Evolutionary conservation across 2,329 filamentous ascomycete genomes (phyloP).

Genomic region (Claviceps maximensis): DNA sequence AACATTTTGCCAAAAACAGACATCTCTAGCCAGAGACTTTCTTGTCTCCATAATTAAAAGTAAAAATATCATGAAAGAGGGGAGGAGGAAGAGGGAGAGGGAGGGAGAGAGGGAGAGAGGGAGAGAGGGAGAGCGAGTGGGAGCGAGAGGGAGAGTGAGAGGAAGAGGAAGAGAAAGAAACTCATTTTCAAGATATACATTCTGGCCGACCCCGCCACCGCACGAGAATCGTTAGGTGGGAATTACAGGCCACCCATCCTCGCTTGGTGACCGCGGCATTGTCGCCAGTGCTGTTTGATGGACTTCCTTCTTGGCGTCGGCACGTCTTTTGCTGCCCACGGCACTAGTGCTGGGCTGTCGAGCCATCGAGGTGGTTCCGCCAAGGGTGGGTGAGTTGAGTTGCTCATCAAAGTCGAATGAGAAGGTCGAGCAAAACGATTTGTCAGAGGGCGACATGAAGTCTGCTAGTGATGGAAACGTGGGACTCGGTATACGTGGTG

Average conservation of each 20-base stretch:
- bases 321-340: constrained; percentile 9
- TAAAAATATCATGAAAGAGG: not conserved
- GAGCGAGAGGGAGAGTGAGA: not conserved
- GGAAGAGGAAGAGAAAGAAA: not conserved
- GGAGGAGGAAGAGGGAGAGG: not conserved
- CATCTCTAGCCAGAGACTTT: not conserved
- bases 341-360: not conserved
- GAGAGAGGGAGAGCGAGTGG: not conserved
- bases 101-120: not conserved
- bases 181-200: too few species aligned
- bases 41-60: not conserved
- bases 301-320: constrained; percentile 21
- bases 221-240: too few species aligned
- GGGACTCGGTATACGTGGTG: constrained; percentile 23
- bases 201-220: too few species aligned
- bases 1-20: too few species aligned
- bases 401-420: constrained; percentile 13
- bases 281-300: constrained; percentile 19
- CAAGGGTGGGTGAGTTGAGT: not conserved
- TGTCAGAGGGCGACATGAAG: constrained; percentile 20
- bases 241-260: not conserved
- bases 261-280: constrained; percentile 10
- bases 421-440: constrained; percentile 19
- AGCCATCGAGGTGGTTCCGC: constrained; percentile 5
- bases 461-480: constrained; percentile 22